Conservation (phyloP, 164 flowering plant genomes). For the Magnolia officinalis region DNA sequence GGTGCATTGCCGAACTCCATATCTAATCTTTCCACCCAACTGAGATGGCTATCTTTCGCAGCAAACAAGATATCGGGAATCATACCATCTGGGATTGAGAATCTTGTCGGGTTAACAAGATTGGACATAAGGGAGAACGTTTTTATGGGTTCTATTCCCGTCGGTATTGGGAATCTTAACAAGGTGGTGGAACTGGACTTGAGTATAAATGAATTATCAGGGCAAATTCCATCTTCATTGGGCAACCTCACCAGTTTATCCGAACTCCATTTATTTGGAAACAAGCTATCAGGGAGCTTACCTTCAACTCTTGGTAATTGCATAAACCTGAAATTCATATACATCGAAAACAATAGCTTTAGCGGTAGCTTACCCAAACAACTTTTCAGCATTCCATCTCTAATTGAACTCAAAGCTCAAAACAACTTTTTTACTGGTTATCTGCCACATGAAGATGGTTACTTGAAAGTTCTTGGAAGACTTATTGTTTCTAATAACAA, state of each 20-base stretch:
- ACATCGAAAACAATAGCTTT: neutral
- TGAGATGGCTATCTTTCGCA: neutral
- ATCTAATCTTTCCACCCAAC: slow-evolving; percentile 11
- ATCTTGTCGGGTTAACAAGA: slow-evolving; percentile 1
- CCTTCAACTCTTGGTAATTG: neutral
- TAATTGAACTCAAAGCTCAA: neutral
- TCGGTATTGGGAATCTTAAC: slow-evolving; percentile 3
- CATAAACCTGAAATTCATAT: neutral
- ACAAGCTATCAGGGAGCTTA: slow-evolving; percentile 2
- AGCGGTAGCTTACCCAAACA: neutral
- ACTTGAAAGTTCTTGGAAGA: neutral
- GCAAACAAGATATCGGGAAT: slow-evolving; percentile 4
- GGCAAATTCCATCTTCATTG: neutral
- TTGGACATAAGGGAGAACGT: neutral
- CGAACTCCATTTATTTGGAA: neutral
- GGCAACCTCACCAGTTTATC: neutral
- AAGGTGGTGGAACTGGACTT: neutral
- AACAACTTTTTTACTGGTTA: neutral
- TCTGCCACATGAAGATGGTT: neutral
- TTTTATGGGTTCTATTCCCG: neutral
- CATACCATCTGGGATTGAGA: slow-evolving; percentile 12
- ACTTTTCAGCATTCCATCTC: neutral
- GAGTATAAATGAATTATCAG: neutral
- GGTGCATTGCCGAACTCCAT: neutral
- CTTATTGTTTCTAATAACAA: neutral